Percentiles rank a stretch among this genome's conserved stretches.
phyloP scores from a whole-genome alignment of 192 early-diverging fungal species.

The Coemansia furcata region DNA sequence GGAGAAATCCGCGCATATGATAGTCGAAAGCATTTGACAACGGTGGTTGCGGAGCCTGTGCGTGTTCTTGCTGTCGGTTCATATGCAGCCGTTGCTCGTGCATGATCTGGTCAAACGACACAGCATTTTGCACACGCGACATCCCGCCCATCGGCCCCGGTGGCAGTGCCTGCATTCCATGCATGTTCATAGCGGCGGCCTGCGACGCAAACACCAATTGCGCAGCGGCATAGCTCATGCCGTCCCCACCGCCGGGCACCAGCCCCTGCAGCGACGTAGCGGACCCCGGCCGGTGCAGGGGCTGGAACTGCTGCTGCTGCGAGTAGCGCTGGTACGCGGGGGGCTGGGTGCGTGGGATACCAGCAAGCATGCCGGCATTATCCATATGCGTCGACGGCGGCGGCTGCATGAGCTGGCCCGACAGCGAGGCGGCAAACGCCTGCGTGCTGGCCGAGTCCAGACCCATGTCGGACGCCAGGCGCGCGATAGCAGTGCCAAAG shows the following conservation, averaged over 20 bases:
- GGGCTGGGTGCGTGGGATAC: background rate
- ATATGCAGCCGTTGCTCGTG: background rate
- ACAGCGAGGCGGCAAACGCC: conserved; percentile 26
- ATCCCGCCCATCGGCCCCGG: background rate
- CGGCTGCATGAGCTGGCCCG: conserved; percentile 15
- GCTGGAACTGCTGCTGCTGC: conserved; percentile 15
- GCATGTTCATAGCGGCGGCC: background rate
- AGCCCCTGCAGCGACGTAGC: background rate
- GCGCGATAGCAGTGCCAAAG: conserved; percentile 23
- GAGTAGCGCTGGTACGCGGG: background rate
- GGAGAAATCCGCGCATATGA: background rate
- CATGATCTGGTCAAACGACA: conserved; percentile 21
- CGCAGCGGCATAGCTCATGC: conserved; percentile 12
- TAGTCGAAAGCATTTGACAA: background rate
- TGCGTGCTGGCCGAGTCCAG: conserved; percentile 34
- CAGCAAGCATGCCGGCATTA: background rate
- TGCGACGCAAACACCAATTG: conserved; percentile 27
- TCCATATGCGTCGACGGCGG: conserved; percentile 5
- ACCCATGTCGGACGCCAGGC: conserved; percentile 40
- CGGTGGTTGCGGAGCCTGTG: background rate
- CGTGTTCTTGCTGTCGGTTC: background rate
- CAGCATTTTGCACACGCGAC: too few species aligned
- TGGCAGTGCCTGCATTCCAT: background rate
- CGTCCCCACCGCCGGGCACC: background rate
- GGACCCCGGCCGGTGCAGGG: background rate